Evolutionary conservation across 306 rosid species (phyloP).

Genomic region (Begonia peltatifolia): DNA sequence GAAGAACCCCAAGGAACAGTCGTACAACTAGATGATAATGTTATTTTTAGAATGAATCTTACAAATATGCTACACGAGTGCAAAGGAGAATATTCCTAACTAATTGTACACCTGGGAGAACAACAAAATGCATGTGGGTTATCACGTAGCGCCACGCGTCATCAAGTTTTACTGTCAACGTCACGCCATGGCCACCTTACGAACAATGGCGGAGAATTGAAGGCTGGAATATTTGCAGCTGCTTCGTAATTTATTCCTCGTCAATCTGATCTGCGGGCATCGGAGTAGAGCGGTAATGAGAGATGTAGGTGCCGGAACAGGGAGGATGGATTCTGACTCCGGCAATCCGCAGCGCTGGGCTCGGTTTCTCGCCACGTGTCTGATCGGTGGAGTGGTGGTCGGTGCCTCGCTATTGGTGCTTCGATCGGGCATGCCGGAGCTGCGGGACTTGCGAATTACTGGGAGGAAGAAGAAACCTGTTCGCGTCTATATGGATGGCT

Average conservation of each 20-base stretch:
- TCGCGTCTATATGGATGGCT: constrained; percentile 44
- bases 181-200: too few species aligned
- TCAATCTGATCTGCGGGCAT: too few species aligned
- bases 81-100: too few species aligned
- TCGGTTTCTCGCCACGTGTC: constrained; percentile 39
- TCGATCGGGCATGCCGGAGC: constrained; percentile 9
- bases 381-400: constrained; percentile 50
- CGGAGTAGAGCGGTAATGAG: not conserved
- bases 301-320: constrained; percentile 1
- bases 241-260: not conserved
- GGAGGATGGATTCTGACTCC: constrained; percentile 27
- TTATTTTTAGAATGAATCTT: too few species aligned
- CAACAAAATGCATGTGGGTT: too few species aligned
- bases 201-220: too few species aligned
- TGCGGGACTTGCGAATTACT: constrained; percentile 20
- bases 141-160: too few species aligned
- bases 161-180: too few species aligned
- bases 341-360: constrained; percentile 24
- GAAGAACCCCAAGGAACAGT: too few species aligned
- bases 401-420: constrained; percentile 35
- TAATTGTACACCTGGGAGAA: too few species aligned
- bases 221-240: not conserved
- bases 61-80: too few species aligned
- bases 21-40: too few species aligned
- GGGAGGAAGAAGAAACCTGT: constrained; percentile 53